Percentiles rank a stretch among this genome's conserved stretches.
Evolutionary conservation across 371 early-diverging fungal species (phyloP).

Genomic region (Conidiobolus incongruus): DNA sequence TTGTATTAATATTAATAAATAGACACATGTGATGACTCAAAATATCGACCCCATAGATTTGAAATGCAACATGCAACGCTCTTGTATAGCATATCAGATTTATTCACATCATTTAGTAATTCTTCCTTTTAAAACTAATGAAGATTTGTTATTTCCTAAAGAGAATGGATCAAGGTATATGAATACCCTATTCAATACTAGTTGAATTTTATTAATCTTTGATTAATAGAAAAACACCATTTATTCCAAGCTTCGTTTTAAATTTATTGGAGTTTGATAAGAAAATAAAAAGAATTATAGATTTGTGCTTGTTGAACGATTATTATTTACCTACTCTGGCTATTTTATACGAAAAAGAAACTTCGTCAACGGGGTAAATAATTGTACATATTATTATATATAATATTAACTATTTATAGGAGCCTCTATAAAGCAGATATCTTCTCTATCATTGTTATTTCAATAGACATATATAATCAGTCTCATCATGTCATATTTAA

Average conservation of each 20-base stretch:
- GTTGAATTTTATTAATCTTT: too few relatives aligned
- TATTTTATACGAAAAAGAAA: slow-evolving; percentile 57
- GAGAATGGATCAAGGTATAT: neutral
- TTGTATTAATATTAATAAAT: neutral
- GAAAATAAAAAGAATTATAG: slow-evolving; percentile 60
- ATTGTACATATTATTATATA: neutral
- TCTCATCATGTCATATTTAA: slow-evolving; percentile 58
- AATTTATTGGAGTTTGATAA: slow-evolving; percentile 18
- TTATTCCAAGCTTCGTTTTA: slow-evolving; percentile 54
- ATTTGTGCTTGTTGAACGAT: slow-evolving; percentile 71
- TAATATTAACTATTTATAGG: neutral
- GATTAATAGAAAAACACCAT: neutral
- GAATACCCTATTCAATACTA: too few relatives aligned
- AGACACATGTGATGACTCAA: too few relatives aligned
- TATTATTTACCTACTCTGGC: slow-evolving; percentile 89
- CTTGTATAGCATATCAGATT: too few relatives aligned
- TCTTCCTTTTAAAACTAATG: too few relatives aligned
- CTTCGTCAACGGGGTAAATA: slow-evolving; percentile 77
- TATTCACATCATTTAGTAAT: too few relatives aligned
- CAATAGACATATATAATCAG: slow-evolving; percentile 54
- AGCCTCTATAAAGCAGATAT: slow-evolving; percentile 25
- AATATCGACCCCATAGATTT: too few relatives aligned
- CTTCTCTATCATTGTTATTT: slow-evolving; percentile 54
- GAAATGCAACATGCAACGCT: too few relatives aligned
- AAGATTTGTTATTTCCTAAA: neutral